Base-by-base conservation (phyloP, 306 rosid genomes). In the Vigna mungo region DNA sequence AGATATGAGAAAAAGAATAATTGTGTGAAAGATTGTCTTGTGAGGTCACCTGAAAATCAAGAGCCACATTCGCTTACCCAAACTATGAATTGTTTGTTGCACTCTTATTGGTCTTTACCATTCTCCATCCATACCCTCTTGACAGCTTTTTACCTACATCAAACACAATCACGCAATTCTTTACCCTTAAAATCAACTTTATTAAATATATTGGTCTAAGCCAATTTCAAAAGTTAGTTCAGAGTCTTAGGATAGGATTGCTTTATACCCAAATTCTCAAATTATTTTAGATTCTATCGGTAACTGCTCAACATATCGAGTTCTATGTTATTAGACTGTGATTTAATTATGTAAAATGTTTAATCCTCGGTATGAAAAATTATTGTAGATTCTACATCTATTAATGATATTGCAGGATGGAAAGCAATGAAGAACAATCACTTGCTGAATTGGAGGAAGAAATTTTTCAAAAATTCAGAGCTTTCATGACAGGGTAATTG, bases 401-500 rank as follows among this genome's bases (percentile, higher is more conserved):
- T 39, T 39, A 39, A 39, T 39, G 11, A 39, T 39, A 39, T 39
- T 30, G 59, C 80, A 84, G 88, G 59, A 87, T 87, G 90, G 80
- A 27, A 47, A 71, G 69, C 44, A 27, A 7, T 17, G 84, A 80
- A 70, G 77, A 52, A 16, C 54, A 64, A 39, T 78, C 84, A 44
- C 64, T 77, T 79, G 83, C 54, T 61, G 72, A 78, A 20, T 34
- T 71, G 20, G 76, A 69, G 74, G 82, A 82, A 61, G 81, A 52
- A 55, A 71, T 88, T 72, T 72, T 80, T 69, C 23, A 36, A 58
- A 68, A 85, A 49, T 90, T 85, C 81, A 86, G 54, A 71, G 88
- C 85, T 71, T 94, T 91, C 82, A 85, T 91, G 93, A 69, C 86
- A n/a, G 80, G 91, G 98, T 91, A 86, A 81, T 44, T 75, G 15